These are phyloP conservation scores for Taphrina confusa DNA, from an alignment of 1,139 yeast genomes.

Conservation along the genomic window DNA sequence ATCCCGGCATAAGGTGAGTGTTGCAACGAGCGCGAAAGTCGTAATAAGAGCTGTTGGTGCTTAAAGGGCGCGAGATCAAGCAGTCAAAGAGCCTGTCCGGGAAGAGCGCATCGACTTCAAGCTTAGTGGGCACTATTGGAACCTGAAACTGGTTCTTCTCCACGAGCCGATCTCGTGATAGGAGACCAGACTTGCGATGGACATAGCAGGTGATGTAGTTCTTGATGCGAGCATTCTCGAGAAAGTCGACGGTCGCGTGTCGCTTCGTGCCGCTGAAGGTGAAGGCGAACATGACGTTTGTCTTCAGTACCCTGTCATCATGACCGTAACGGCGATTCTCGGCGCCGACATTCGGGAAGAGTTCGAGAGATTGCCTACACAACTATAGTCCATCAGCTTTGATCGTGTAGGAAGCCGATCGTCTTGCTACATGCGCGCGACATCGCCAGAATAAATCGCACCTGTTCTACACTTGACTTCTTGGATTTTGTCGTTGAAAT, in stretches of 20 bases:
- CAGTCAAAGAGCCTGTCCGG: conserved; percentile 25
- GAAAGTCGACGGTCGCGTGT: conserved; percentile 24
- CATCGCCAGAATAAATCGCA: neutral
- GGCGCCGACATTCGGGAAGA: conserved; percentile 22
- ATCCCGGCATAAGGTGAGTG: conserved; percentile 26
- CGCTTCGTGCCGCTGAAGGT: conserved; percentile 20
- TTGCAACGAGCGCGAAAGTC: conserved; percentile 33
- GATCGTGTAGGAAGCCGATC: too few species aligned
- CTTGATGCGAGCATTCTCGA: conserved; percentile 31
- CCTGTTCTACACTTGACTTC: conserved; percentile 27
- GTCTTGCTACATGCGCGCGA: neutral
- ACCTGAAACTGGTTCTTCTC: conserved; percentile 32
- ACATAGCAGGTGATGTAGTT: conserved; percentile 31
- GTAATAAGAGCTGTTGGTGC: conserved; percentile 6
- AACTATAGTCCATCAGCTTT: too few species aligned
- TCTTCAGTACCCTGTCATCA: conserved; percentile 17
- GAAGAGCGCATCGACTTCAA: conserved; percentile 30
- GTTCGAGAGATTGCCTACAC: conserved; percentile 23
- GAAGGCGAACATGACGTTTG: conserved; percentile 31
- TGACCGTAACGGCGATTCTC: conserved; percentile 20
- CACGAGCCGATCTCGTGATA: conserved; percentile 16
- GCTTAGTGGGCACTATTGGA: conserved; percentile 4
- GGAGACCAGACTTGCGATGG: conserved; percentile 21
- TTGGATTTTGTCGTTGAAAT: conserved; percentile 6
- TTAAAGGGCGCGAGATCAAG: conserved; percentile 18